phyloP scores from a whole-genome alignment of 495 filamentous ascomycete species.

The Aspergillus olivimuriae region DNA sequence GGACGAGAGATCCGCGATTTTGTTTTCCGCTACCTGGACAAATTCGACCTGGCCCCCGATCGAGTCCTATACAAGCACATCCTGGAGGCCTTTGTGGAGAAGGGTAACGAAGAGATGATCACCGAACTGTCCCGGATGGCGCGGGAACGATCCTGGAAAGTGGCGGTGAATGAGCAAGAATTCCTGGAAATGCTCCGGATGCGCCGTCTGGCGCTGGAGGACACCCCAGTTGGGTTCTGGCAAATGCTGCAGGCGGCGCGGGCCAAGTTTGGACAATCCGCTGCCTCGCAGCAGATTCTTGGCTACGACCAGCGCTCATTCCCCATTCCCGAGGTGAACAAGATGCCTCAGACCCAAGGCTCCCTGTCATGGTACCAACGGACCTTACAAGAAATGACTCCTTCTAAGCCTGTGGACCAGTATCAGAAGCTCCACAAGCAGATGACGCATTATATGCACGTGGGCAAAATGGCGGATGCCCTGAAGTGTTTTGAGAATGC shows the following conservation, averaged over 20 bases:
- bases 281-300: conserved; percentile 32
- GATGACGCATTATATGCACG: conserved; percentile 34
- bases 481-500: conserved; percentile 23
- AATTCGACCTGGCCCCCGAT: conserved; percentile 34
- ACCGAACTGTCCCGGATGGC: conserved; percentile 22
- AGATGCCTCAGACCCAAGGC: conserved; percentile 12
- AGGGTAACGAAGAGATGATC: conserved; percentile 28
- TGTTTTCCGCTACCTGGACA: conserved; percentile 26
- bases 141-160: conserved; percentile 27
- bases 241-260: conserved; percentile 39
- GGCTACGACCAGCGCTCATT: conserved; percentile 28
- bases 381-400: conserved; percentile 21
- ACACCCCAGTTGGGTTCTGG: conserved; percentile 35
- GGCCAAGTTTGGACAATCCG: conserved; percentile 22
- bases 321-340: conserved; percentile 15
- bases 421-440: conserved; percentile 30
- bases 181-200: conserved; percentile 22
- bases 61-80: conserved; percentile 36
- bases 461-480: conserved; percentile 26
- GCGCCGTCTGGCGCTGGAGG: conserved; percentile 27
- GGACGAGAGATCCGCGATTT: conserved; percentile 29
- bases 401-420: conserved; percentile 22
- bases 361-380: conserved; percentile 21
- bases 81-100: conserved; percentile 34
- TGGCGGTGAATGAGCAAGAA: conserved; percentile 21